Conservation (phyloP, 2,329 filamentous ascomycete species). For the Xylariaceae sp. region DNA sequence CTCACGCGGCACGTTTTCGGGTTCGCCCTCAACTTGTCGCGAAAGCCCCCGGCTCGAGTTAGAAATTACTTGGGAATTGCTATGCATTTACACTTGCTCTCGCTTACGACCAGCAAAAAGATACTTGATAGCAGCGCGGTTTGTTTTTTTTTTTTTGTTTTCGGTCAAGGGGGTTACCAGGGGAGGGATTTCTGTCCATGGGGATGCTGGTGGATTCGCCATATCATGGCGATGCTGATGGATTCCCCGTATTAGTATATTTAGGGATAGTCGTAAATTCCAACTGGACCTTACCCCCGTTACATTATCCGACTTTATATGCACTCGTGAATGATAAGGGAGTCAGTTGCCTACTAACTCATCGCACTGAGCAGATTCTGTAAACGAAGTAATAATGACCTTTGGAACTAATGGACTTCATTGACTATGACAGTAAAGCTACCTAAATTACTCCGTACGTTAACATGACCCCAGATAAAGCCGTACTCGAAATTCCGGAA, state of each 20-base stretch:
- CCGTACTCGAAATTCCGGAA: no score
- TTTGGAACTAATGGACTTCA: no score
- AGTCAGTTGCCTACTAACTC: no score
- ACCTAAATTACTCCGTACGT: no score
- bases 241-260: conserved; percentile 28
- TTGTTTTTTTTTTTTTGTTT: no score
- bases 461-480: no score
- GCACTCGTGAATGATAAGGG: background rate
- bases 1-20: conserved; percentile 31
- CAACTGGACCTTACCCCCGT: conserved; percentile 15
- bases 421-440: no score
- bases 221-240: conserved; percentile 22
- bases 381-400: no score
- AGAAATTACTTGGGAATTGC: conserved; percentile 20
- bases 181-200: conserved; percentile 33
- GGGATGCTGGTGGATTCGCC: no score
- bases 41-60: conserved; percentile 35
- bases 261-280: conserved; percentile 33
- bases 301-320: no score
- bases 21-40: conserved; percentile 31
- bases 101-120: conserved; percentile 17
- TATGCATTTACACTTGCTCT: conserved; percentile 8
- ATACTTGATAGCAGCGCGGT: background rate
- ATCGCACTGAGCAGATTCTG: no score
- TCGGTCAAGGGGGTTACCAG: conserved; percentile 32